phyloP scores from a whole-genome alignment of 305 asterid genomes.

The Petunia hybrid region DNA sequence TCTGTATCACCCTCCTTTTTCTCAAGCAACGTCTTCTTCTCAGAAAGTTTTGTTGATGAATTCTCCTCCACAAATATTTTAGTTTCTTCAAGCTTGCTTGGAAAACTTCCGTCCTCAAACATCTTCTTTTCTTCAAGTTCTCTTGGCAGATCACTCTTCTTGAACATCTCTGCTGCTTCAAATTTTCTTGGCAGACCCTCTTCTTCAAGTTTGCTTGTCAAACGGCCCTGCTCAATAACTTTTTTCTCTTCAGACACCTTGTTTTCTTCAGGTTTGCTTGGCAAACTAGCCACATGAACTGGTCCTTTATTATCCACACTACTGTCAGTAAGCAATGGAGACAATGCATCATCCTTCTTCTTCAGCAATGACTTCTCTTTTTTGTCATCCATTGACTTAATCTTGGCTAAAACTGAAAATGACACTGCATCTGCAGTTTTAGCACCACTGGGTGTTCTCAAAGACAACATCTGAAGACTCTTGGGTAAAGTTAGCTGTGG shows the following conservation, averaged over 20 bases:
- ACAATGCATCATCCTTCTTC: neutral
- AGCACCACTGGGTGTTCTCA: neutral
- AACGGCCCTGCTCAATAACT: neutral
- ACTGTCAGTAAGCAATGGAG: neutral
- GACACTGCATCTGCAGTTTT: neutral
- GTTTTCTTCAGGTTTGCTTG: conserved; percentile 23
- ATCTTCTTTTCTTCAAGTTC: too few species aligned
- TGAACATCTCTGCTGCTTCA: too few species aligned
- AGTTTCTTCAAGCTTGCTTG: too few species aligned
- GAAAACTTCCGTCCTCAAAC: too few species aligned
- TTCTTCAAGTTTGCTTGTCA: conserved; percentile 9
- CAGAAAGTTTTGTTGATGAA: too few species aligned
- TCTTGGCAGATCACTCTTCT: too few species aligned
- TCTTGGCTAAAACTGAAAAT: conserved; percentile 14
- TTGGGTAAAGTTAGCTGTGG: conserved; percentile 18
- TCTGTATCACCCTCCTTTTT: conserved; percentile 11
- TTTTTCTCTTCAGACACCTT: conserved; percentile 3
- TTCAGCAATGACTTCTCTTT: neutral
- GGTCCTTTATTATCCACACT: neutral
- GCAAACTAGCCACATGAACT: neutral
- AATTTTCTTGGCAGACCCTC: too few species aligned
- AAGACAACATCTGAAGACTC: neutral
- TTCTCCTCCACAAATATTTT: too few species aligned
- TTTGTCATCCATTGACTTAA: conserved; percentile 27
- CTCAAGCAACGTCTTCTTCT: conserved; percentile 14